Conservation (phyloP, 2,329 filamentous ascomycete species). For the Colletotrichum cordylinicola region DNA sequence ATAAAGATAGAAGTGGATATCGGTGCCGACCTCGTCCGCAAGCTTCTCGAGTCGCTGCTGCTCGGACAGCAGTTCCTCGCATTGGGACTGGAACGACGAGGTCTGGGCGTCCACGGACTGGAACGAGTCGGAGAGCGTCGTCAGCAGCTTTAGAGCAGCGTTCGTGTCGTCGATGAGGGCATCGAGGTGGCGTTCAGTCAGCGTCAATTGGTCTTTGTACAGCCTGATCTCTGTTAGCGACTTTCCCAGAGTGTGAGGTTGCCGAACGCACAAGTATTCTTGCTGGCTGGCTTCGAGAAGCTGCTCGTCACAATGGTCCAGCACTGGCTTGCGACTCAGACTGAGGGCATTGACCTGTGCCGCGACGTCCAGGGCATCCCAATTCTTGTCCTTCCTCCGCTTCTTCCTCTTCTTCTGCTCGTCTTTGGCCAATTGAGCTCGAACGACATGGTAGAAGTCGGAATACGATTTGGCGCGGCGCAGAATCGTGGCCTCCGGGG, state of each 20-base stretch:
- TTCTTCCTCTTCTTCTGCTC: constrained; percentile 40
- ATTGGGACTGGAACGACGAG: constrained; percentile 90
- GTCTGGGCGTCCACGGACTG: constrained; percentile 88
- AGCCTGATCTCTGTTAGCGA: constrained; percentile 50
- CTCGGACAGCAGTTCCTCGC: constrained; percentile 84
- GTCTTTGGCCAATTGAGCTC: constrained; percentile 62
- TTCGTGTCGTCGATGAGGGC: constrained; percentile 79
- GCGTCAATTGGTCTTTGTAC: constrained; percentile 80
- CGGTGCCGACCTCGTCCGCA: constrained; percentile 84
- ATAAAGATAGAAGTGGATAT: constrained; percentile 94
- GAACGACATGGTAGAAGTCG: constrained; percentile 73
- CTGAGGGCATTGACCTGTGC: constrained; percentile 25
- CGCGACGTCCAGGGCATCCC: constrained; percentile 54
- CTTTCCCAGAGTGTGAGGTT: not conserved
- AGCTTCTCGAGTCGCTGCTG: constrained; percentile 80
- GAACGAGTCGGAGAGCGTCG: constrained; percentile 84
- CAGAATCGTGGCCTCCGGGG: constrained; percentile 69
- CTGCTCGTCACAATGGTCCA: constrained; percentile 69
- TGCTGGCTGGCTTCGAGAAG: constrained; percentile 84
- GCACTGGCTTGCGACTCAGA: constrained; percentile 15
- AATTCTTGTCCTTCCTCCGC: constrained; percentile 48
- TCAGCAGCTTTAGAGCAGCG: constrained; percentile 76
- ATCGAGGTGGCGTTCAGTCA: constrained; percentile 84
- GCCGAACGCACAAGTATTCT: constrained; percentile 73
- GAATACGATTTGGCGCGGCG: constrained; percentile 79